Evolutionary conservation across 768 basidiomycete species (phyloP).

Genomic region (Kwoniella bestiolae): DNA sequence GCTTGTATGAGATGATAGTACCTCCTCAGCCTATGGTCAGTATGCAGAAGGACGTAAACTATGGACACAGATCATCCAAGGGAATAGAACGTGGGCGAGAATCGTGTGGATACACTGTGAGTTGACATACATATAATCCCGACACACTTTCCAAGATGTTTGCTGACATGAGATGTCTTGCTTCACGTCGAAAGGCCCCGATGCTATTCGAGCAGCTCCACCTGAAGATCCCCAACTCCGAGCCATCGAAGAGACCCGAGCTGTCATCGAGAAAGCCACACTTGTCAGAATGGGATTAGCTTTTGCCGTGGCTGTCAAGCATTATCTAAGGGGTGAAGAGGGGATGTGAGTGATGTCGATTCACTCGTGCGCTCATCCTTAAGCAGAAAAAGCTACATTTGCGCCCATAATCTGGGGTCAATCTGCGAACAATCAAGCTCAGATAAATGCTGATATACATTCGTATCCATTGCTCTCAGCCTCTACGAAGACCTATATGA

Average conservation of each 20-base stretch:
- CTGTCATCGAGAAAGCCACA: slow-evolving; percentile 45
- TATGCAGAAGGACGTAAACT: slow-evolving; percentile 53
- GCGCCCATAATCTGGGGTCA: too few relatives aligned
- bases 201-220: slow-evolving; percentile 23
- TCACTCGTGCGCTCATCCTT: too few relatives aligned
- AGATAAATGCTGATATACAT: neutral
- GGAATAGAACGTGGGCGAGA: slow-evolving; percentile 48
- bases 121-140: too few relatives aligned
- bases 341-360: slow-evolving; percentile 47
- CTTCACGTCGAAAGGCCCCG: too few relatives aligned
- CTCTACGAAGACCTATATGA: slow-evolving; percentile 56
- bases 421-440: too few relatives aligned
- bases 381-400: too few relatives aligned
- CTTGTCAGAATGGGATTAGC: slow-evolving; percentile 51
- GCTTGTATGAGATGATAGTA: slow-evolving; percentile 17
- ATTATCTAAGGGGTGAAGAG: slow-evolving; percentile 55
- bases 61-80: slow-evolving; percentile 54
- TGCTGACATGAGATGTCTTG: too few relatives aligned
- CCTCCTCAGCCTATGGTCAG: slow-evolving; percentile 50
- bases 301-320: slow-evolving; percentile 55
- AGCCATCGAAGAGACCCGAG: slow-evolving; percentile 34
- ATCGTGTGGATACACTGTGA: slow-evolving; percentile 53
- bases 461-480: slow-evolving; percentile 16
- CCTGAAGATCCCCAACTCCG: slow-evolving; percentile 27
- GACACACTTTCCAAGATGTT: too few relatives aligned